A percentile compares a stretch with the other conserved stretches of the same genome.
Conservation (phyloP, 805 yeast species). For the Sugiyamaella lignohabitans region DNA sequence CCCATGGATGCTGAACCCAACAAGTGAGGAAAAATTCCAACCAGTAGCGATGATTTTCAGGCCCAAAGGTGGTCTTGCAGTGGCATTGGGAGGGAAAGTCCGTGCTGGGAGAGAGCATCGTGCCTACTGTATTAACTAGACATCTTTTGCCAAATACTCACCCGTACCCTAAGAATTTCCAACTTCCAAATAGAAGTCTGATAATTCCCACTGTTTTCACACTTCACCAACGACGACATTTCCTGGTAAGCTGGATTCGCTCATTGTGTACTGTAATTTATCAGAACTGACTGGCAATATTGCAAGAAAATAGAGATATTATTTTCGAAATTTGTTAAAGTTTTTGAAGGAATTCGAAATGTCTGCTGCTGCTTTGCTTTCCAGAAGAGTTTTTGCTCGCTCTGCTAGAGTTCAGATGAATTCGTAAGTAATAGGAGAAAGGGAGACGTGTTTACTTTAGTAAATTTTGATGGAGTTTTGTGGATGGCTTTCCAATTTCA, state of each 20-base stretch:
- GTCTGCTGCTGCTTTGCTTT: conserved; percentile 16
- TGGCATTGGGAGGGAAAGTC: too few relatives aligned
- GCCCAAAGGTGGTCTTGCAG: too few relatives aligned
- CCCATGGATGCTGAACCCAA: too few relatives aligned
- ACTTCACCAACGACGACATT: not conserved
- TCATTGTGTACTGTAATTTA: not conserved
- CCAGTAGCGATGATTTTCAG: too few relatives aligned
- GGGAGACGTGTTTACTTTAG: not conserved
- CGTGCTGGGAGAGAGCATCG: too few relatives aligned
- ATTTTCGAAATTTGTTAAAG: not conserved
- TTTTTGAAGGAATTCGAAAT: not conserved
- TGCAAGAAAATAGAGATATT: not conserved
- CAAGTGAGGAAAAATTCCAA: too few relatives aligned
- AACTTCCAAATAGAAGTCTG: not conserved
- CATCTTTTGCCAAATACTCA: too few relatives aligned
- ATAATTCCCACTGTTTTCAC: not conserved
- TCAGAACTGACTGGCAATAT: not conserved
- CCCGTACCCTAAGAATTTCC: not conserved
- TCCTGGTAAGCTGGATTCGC: too few relatives aligned
- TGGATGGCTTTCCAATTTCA: too few relatives aligned
- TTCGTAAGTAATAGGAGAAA: not conserved
- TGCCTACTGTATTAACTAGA: too few relatives aligned
- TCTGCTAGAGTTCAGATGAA: not conserved
- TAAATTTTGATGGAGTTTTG: too few relatives aligned
- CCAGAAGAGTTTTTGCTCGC: conserved; percentile 12